Evolutionary conservation across 768 basidiomycete species (phyloP).

Genomic region (Candolleomyces aberdarensis): DNA sequence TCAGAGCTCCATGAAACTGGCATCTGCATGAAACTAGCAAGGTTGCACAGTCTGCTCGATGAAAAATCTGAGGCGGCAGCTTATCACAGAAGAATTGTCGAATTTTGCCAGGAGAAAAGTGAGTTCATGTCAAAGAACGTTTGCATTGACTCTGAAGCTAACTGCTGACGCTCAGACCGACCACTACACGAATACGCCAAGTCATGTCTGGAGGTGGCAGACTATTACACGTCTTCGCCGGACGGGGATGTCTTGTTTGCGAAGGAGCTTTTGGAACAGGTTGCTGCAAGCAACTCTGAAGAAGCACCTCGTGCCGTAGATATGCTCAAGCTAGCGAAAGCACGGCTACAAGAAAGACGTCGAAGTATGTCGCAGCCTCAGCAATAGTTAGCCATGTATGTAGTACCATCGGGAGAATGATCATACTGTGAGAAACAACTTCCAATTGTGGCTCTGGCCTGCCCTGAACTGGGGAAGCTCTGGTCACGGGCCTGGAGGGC

Average conservation of each 20-base stretch:
- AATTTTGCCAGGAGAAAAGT: constrained; percentile 67
- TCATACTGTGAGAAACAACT: constrained; percentile 13
- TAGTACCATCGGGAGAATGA: too few relatives aligned
- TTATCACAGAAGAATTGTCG: constrained; percentile 79
- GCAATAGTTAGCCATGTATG: too few relatives aligned
- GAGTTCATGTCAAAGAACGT: constrained; percentile 19
- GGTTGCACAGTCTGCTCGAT: constrained; percentile 62
- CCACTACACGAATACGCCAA: constrained; percentile 77
- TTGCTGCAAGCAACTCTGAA: constrained; percentile 78
- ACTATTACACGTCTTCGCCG: constrained; percentile 63
- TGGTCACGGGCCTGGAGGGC: constrained; percentile 36
- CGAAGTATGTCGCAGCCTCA: neutral
- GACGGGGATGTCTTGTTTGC: constrained; percentile 70
- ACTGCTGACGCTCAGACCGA: constrained; percentile 43
- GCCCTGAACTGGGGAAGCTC: constrained; percentile 33
- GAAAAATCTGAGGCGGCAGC: constrained; percentile 68
- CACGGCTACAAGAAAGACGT: constrained; percentile 25
- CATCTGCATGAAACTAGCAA: constrained; percentile 72
- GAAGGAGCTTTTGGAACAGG: constrained; percentile 65
- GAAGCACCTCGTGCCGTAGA: constrained; percentile 76
- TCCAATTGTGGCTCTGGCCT: constrained; percentile 16
- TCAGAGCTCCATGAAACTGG: constrained; percentile 75
- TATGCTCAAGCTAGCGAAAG: constrained; percentile 57
- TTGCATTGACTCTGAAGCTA: constrained; percentile 20
- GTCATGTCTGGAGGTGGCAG: constrained; percentile 83